Conservation (phyloP, 495 filamentous ascomycete species). For the Hypoxylon lienhwacheense region DNA sequence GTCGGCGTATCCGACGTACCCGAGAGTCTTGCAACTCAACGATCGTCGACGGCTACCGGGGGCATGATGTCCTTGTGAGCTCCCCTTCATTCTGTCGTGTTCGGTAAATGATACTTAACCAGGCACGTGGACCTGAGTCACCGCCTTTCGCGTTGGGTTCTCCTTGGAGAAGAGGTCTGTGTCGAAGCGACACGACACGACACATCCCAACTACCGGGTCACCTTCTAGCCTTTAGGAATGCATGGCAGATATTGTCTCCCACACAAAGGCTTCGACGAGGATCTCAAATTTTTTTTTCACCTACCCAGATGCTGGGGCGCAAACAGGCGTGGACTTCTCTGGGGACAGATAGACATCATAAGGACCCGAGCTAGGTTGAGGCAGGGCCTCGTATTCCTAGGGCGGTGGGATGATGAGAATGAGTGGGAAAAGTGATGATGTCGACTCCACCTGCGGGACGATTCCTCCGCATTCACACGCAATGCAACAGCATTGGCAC, state of each 20-base stretch:
- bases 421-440: conserved; percentile 8
- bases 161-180: background rate
- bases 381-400: conserved; percentile 4
- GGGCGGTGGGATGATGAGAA: conserved; percentile 14
- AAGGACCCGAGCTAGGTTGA: conserved; percentile 2
- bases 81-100: background rate
- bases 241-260: conserved; percentile 15
- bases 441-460: conserved; percentile 22
- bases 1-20: background rate
- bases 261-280: conserved; percentile 13
- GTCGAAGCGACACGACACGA: conserved; percentile 18
- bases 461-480: conserved; percentile 23
- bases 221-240: conserved; percentile 12
- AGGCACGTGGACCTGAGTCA: conserved; percentile 4
- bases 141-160: conserved; percentile 11
- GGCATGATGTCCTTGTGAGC: background rate
- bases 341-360: conserved; percentile 4
- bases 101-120: conserved; percentile 13
- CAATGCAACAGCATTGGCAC: conserved; percentile 14
- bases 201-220: conserved; percentile 15
- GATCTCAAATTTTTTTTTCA: conserved; percentile 10
- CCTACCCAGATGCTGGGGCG: conserved; percentile 1
- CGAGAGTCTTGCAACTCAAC: conserved; percentile 14
- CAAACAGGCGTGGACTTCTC: conserved; percentile 4
- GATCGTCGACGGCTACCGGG: conserved; percentile 6